These are phyloP conservation scores for Flaveria bidentis DNA, from an alignment of 129 eudicot species.

Conservation along the genomic window DNA sequence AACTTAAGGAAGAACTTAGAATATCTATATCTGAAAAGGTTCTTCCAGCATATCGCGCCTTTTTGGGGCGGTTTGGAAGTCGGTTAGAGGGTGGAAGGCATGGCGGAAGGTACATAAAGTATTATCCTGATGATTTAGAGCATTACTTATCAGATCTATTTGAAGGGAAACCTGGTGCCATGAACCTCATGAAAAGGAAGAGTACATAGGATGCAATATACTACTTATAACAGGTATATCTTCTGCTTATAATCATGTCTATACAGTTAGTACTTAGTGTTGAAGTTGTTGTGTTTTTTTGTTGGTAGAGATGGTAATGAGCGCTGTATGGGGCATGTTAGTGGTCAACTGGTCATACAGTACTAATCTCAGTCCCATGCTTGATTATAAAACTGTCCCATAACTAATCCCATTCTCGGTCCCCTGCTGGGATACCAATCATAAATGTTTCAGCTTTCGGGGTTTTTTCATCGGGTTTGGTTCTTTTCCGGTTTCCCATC, in stretches of 20 bases:
- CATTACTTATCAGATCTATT: constrained; percentile 68
- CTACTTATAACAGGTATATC: constrained; percentile 40
- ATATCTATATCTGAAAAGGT: constrained; percentile 85
- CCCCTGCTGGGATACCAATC: no score
- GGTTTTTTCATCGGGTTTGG: no score
- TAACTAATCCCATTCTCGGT: no score
- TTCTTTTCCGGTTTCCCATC: no score
- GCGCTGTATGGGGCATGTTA: no score
- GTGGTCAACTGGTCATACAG: no score
- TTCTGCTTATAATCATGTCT: constrained; percentile 19
- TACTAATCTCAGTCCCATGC: no score
- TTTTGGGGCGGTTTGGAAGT: constrained; percentile 81
- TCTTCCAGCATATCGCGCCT: constrained; percentile 82
- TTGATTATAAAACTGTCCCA: no score
- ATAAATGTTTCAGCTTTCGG: no score
- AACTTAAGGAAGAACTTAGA: constrained; percentile 83
- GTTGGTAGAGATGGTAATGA: background rate
- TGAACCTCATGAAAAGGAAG: constrained; percentile 69
- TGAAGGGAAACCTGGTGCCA: constrained; percentile 68
- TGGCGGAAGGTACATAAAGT: constrained; percentile 83
- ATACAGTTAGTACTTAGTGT: constrained; percentile 46
- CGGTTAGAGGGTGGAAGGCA: constrained; percentile 78
- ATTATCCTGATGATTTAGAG: constrained; percentile 78
- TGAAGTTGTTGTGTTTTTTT: constrained; percentile 30
- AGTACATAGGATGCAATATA: constrained; percentile 39